A percentile compares a stretch with the other conserved stretches of the same genome.
These are phyloP conservation scores for Eucalyptus globulus DNA, from an alignment of 345 rosid species.

Conservation along the genomic window DNA sequence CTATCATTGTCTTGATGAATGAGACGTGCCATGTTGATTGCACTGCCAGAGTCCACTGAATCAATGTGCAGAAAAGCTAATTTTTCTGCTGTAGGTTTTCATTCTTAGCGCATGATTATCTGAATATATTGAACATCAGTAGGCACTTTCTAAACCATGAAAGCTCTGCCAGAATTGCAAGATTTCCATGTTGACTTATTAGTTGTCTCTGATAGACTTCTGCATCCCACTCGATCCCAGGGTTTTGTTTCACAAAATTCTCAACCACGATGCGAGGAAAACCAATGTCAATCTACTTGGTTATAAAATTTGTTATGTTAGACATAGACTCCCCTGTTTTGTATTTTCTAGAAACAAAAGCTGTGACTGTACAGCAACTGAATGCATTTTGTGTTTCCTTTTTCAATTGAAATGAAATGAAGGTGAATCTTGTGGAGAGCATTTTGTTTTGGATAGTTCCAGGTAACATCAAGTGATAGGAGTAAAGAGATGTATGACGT, in stretches of 20 bases:
- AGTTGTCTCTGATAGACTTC: neutral
- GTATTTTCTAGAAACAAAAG: neutral
- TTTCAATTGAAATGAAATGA: neutral
- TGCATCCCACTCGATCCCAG: neutral
- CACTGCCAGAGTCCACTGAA: neutral
- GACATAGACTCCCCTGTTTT: neutral
- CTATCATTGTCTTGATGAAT: neutral
- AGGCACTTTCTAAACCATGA: neutral
- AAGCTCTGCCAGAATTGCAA: neutral
- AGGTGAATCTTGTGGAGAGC: neutral
- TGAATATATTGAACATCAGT: neutral
- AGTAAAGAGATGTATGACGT: neutral
- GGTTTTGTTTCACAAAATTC: neutral
- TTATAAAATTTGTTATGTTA: neutral
- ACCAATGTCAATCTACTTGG: neutral
- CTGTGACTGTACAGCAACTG: neutral
- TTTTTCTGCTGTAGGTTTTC: neutral
- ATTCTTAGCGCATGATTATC: neutral
- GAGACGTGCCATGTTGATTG: neutral
- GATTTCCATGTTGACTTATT: neutral
- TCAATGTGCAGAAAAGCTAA: neutral
- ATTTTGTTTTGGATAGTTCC: neutral
- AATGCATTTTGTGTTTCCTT: neutral
- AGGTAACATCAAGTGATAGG: neutral
- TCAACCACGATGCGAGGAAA: neutral